Base-by-base conservation (phyloP, 129 eudicot species). In the Flaveria brownii region DNA sequence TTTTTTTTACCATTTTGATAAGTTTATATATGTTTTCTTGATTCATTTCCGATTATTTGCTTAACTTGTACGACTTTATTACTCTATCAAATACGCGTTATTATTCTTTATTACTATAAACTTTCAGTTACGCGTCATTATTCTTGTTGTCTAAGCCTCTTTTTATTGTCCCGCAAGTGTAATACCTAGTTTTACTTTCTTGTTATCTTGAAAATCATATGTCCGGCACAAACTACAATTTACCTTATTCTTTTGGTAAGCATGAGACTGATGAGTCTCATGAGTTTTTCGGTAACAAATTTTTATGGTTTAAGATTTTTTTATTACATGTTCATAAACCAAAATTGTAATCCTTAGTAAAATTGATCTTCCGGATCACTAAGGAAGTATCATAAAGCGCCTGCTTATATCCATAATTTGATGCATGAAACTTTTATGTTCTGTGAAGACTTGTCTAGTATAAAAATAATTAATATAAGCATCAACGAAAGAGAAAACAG, bases 1-100 rank as follows among this genome's bases (percentile, higher is more conserved):
- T 49, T 63, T 64, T 63, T 49, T 69, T 10, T 49, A 72, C 78
- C 72, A 79, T 79, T 51, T 61, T 80, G 49, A 80, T 54, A 80
- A 52, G n/a, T 30, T 72, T 69, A 52, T 56, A 73, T 80, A 18
- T 25, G 36, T 51, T 33, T 64, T 79, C 36, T 39, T 41, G 61
- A 62, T 72, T 79, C 67, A 41, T 63, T 50, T 62, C 7, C 0
- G 41, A 22, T 25, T 61, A 49, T 30, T 23, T 16, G 13, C 65
- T 63, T 72, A 51, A 39, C 68, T 51, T 26, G 6, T 22, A 63
- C 11, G 12, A 14, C 66, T 62, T 9, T 50, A 62, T 63, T 20
- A 25, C 16, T 51, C 22, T 23, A 36, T 36, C 41, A 36, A 36
- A 36, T 5, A 36, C 41, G 41, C 41, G 6, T 36, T 36, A 36